Base-by-base conservation (phyloP, 345 rosid species). In the Euclidium syriacum region DNA sequence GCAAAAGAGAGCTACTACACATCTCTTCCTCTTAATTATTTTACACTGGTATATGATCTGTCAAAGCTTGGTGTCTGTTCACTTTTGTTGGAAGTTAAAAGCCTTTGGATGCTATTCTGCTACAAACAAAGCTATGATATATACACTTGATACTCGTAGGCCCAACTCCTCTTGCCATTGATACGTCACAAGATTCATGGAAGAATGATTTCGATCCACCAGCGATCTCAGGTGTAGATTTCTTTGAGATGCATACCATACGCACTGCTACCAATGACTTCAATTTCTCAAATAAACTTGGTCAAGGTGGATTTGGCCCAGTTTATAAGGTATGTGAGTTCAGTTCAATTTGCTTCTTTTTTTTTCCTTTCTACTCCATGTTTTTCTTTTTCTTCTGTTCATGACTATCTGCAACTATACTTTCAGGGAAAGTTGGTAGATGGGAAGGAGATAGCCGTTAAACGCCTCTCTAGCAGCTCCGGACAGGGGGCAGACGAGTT, bases 371-470 rank as follows among this genome's bases (percentile, higher is more conserved):
- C 18, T 47, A 17, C 3, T 17, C 5, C n/a, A n/a, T 41, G 26
- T 15, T 12, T 38, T 4, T 12, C 2, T 0, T 18, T 9, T 19
- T 40, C 12, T 18, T 58, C 35, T 67, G 14, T 35, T 38, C 0
- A 46, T 39, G 8, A 47, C 14, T 15, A 49, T 47, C 36, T 49
- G 41, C 46, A 27, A 52, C 18, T 41, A 10, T 17, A 7, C 54
- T 55, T 30, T 4, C 73, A 80, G 85, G 85, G 85, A 46, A 17
- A 41, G 18, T 67, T 80, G 23, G 8, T 17, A 26, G 72, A 41
- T 69, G 81, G 78, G 51, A 67, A 67, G 58, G 81, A 80, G 64
- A 80, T 80, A 64, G 83, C 83, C 4, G 78, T 77, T 49, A 80
- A 76, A 66, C 78, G 85, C 53, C 58, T 83, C 9, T 68, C 88